Evolutionary conservation across 148 eudicot genomes (phyloP).

Genomic region (Rhododendron ferrugineum): DNA sequence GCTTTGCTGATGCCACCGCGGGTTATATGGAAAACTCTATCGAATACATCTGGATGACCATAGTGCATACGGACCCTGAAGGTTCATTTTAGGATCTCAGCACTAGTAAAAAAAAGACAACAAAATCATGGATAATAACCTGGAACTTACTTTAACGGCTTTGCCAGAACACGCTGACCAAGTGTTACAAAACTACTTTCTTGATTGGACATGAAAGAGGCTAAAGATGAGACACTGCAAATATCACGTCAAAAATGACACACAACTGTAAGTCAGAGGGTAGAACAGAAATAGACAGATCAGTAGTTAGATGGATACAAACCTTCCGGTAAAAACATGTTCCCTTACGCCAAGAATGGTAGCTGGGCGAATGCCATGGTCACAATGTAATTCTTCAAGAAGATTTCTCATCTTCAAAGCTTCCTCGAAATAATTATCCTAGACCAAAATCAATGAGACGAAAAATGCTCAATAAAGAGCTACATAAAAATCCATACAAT

Average conservation of each 20-base stretch:
- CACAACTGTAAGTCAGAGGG: neutral
- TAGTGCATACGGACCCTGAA: conserved; percentile 98
- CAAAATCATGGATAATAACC: neutral
- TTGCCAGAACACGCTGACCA: conserved; percentile 99
- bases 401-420: conserved; percentile 99
- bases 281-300: conserved; percentile 3
- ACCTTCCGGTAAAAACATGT: conserved; percentile 99
- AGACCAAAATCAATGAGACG: conserved; percentile 2
- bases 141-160: conserved; percentile 80
- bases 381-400: conserved; percentile 74
- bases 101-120: neutral
- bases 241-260: conserved; percentile 15
- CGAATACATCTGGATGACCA: conserved; percentile 99
- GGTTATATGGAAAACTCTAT: conserved; percentile 93
- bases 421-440: conserved; percentile 99
- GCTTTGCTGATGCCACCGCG: conserved; percentile 99
- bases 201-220: conserved; percentile 98
- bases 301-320: conserved; percentile 6
- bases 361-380: conserved; percentile 80
- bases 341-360: conserved; percentile 98
- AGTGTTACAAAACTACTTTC: conserved; percentile 94
- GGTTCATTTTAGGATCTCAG: conserved; percentile 7
- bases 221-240: conserved; percentile 96
- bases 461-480: neutral
- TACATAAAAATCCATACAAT: neutral